phyloP scores from a whole-genome alignment of 2,329 filamentous ascomycete genomes.

The Nigrospora sphaerica region DNA sequence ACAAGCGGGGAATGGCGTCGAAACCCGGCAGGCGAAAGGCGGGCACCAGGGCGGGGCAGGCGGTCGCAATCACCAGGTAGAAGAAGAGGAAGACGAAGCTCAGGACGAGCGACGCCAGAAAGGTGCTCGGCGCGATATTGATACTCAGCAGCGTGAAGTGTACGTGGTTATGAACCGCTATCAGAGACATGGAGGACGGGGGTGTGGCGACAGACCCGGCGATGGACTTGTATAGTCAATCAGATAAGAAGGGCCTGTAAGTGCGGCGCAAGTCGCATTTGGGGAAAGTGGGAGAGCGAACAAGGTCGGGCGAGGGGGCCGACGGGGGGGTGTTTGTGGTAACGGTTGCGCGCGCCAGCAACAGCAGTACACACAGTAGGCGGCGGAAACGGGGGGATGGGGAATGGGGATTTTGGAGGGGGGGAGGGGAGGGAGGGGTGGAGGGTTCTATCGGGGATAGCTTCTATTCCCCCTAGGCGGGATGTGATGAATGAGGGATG shows the following conservation, averaged over 20 bases:
- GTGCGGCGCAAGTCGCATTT: background rate
- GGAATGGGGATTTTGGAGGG: too few relatives aligned
- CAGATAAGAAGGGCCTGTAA: constrained; percentile 2
- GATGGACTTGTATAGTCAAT: constrained; percentile 2
- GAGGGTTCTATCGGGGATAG: too few relatives aligned
- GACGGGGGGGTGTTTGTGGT: too few relatives aligned
- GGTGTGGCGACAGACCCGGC: constrained; percentile 36
- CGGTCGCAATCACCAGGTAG: constrained; percentile 32
- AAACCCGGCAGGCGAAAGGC: background rate
- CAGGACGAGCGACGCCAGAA: constrained; percentile 43
- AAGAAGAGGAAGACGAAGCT: constrained; percentile 43
- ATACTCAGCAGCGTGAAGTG: constrained; percentile 48
- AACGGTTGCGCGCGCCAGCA: too few relatives aligned
- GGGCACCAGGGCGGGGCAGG: constrained; percentile 14
- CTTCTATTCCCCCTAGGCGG: too few relatives aligned
- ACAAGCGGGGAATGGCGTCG: constrained; percentile 4
- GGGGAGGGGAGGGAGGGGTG: too few relatives aligned
- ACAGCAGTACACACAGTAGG: too few relatives aligned
- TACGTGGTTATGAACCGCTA: constrained; percentile 53
- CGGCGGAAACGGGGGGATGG: too few relatives aligned
- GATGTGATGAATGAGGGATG: too few relatives aligned
- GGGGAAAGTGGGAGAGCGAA: background rate
- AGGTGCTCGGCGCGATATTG: constrained; percentile 51
- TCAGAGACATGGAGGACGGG: constrained; percentile 32
- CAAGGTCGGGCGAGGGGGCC: too few relatives aligned